Base-by-base conservation (phyloP, 345 rosid genomes). In the Citrus medica region DNA sequence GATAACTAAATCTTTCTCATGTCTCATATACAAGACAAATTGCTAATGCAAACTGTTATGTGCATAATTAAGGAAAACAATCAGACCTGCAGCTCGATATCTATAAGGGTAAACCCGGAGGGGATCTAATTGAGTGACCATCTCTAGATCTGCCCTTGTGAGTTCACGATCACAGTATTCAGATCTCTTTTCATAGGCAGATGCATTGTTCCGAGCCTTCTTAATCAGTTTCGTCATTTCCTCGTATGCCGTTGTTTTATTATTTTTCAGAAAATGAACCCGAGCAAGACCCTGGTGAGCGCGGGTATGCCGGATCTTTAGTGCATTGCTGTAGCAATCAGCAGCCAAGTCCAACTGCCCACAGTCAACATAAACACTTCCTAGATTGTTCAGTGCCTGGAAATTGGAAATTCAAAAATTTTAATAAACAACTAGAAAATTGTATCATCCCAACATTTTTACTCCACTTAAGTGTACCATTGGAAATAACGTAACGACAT, bases 221-320 rank as follows among this genome's bases (percentile, higher is more conserved):
- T 88, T 93, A 25, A 94, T 92, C 61, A 96, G 88, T 83, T 89
- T 88, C 30, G 97, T 91, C 99, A 96, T 96, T 86, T 96, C 98
- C 78, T 90, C 91, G 1, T 88, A 94, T 0, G 99, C 99, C 55
- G 92, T 89, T 42, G 84, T 84, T 78, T 87, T 96, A 24, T 94
- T 93, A 51, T 94, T 90, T 85, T 86, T 87, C 60, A 92, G 92
- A 85, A 60, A 92, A 85, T 96, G 91, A 32, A 96, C 98, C 33
- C 99, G 93, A 51, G 99, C 99, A 76, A 96, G 92, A 67, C 99
- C 99, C 80, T 96, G 99, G 83, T 96, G 98, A 21, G 99, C 99
- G 32, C 99, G 90, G 0, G 99, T 94, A 77, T 96, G 99, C 76
- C 94, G 89, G 80, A 96, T 90, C 76, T 92, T 94, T 76, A 96